Percentiles rank a stretch among this genome's conserved stretches.
Conservation (phyloP, 805 yeast species). For the Teunomyces barrocoloradensis region DNA sequence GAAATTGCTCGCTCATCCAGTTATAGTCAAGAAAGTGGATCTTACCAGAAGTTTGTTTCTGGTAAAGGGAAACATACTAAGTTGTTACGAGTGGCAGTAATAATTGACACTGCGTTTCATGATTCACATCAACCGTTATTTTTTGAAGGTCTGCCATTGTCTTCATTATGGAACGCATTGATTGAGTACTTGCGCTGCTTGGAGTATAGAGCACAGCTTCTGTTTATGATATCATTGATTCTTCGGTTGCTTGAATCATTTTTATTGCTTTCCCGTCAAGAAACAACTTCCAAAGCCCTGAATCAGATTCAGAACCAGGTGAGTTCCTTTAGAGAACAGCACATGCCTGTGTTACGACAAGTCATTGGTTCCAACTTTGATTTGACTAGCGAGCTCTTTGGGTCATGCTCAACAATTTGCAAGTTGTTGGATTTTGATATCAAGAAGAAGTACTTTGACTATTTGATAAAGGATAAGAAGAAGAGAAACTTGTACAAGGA, state of each 20-base stretch:
- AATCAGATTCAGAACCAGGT: constrained; percentile 73
- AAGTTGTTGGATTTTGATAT: constrained; percentile 91
- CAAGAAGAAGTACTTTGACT: constrained; percentile 78
- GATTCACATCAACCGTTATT: constrained; percentile 51
- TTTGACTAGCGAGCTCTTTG: constrained; percentile 92
- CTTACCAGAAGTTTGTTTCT: constrained; percentile 67
- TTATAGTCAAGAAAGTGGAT: constrained; percentile 47
- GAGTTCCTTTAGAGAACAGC: constrained; percentile 79
- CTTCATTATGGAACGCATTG: constrained; percentile 80
- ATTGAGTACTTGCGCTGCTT: constrained; percentile 66
- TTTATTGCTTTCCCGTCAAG: constrained; percentile 77
- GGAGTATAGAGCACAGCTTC: constrained; percentile 53
- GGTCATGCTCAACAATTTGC: constrained; percentile 85
- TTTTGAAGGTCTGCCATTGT: constrained; percentile 66
- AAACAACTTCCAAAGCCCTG: too few species aligned
- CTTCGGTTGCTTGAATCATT: constrained; percentile 86
- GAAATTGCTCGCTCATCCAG: constrained; percentile 41
- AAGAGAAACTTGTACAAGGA: constrained; percentile 43
- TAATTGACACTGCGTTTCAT: constrained; percentile 77
- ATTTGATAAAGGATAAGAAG: constrained; percentile 31
- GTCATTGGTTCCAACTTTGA: constrained; percentile 90
- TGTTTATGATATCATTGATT: constrained; percentile 66
- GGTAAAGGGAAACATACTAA: constrained; percentile 86
- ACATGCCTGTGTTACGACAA: constrained; percentile 79
- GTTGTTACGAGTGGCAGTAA: constrained; percentile 76